Evolutionary conservation across 2,329 filamentous ascomycete genomes (phyloP), one percentile per base, ranked within the genome.

Genomic region (Dothidotthia symphoricarpi): DNA sequence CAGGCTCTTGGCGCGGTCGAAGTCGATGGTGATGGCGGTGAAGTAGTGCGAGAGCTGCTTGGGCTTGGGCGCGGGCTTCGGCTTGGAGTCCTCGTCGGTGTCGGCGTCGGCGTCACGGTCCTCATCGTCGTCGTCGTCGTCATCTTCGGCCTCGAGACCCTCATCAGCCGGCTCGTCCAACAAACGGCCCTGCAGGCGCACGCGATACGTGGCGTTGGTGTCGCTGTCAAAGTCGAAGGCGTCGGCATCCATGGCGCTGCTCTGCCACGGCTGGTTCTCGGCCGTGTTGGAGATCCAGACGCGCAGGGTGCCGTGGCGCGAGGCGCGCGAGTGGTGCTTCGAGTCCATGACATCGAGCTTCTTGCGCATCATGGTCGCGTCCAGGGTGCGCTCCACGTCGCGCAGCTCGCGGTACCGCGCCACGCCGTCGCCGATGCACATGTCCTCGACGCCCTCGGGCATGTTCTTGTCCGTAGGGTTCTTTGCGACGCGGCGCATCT

Each of bases 401-500:
- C 88, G 82, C 62, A 98, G 71, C 41, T 85, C 82, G 60, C 82
- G 83, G 71, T 98, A 98, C 53, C 88, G 79, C 61, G 83, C 76
- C 29, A 85, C 88, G 26, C 85, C 84, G 64, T 95, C 86, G 47
- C 86, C 88, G 49, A 95, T 81, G 45, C 88, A 80, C 48, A 85
- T 80, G 31, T 88, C 83, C 55, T 69, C 90, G 29, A 95, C 77
- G 39, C 88, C 89, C 49, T 97, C 90, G 26, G 93, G 90, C 16
- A 98, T 82, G 57, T 88, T 93, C 75, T 88, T 95, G 69, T 98
- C 93, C 41, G 89, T 96, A 1, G 93, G 93, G 69, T 91, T 94
- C 62, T 83, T 82, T 61, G 87, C 88, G 53, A 88, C 82, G 45
- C 89, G 82, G 67, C 90, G 88, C 30, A 85, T 82, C 47, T 81